Evolutionary conservation across 129 eudicot species (phyloP).

Genomic region (Artemisia annua): DNA sequence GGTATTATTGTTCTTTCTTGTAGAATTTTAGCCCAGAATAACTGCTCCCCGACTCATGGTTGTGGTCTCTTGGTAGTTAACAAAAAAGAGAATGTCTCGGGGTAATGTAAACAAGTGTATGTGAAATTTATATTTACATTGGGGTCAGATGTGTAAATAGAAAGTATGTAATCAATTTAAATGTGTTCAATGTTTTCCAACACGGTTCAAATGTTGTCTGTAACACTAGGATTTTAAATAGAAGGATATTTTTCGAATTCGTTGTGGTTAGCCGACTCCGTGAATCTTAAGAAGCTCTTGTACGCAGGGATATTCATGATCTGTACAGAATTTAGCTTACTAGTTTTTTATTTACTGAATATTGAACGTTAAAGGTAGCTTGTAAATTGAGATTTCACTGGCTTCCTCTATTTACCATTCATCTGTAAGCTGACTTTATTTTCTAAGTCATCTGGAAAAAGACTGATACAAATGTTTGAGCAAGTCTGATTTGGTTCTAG

Average conservation of each 20-base stretch:
- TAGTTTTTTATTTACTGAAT: not conserved
- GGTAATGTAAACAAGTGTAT: constrained; percentile 25
- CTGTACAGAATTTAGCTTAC: constrained; percentile 34
- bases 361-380: not conserved
- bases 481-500: too few species aligned
- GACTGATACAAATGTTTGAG: too few species aligned
- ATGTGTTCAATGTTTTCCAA: constrained; percentile 22
- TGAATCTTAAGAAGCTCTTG: not conserved
- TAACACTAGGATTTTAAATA: constrained; percentile 20
- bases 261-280: not conserved
- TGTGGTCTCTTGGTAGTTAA: constrained; percentile 14
- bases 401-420: not conserved
- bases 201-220: constrained; percentile 30
- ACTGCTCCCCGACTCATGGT: constrained; percentile 22
- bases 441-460: too few species aligned
- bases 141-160: constrained; percentile 27
- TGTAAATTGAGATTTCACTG: constrained; percentile 6
- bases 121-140: constrained; percentile 20
- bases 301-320: not conserved
- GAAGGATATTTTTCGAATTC: constrained; percentile 3
- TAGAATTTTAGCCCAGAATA: constrained; percentile 24
- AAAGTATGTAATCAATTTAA: constrained; percentile 19
- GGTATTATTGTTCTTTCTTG: constrained; percentile 7
- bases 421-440: too few species aligned
- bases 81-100: not conserved